Conservation (phyloP, 148 eudicot genomes). For the Simmondsia chinensis region DNA sequence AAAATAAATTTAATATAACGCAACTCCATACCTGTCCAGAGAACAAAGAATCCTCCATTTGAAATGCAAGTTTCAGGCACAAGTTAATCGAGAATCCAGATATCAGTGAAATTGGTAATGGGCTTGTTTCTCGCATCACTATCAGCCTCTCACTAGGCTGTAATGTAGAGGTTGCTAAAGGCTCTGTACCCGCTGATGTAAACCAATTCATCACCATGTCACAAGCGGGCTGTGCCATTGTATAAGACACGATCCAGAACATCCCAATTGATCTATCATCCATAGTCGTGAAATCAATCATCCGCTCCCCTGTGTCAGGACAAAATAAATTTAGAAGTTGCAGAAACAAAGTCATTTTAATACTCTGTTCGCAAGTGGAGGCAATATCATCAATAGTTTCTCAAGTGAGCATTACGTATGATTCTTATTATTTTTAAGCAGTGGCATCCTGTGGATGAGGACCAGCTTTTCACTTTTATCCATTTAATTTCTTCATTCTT, state of each 20-base stretch:
- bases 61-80: constrained; percentile 62
- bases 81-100: constrained; percentile 85
- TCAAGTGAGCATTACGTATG: no score
- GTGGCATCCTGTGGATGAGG: no score
- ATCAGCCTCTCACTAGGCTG: constrained; percentile 73
- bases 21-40: constrained; percentile 64
- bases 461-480: no score
- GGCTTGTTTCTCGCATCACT: constrained; percentile 88
- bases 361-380: no score
- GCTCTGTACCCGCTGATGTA: constrained; percentile 77
- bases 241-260: constrained; percentile 97
- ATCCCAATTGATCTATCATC: constrained; percentile 88
- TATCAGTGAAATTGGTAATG: constrained; percentile 69
- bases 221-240: constrained; percentile 89
- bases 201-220: constrained; percentile 90
- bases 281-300: constrained; percentile 83
- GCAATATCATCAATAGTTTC: no score
- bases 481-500: no score
- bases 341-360: not conserved
- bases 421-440: no score
- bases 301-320: constrained; percentile 53
- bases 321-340: not conserved
- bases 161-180: constrained; percentile 49
- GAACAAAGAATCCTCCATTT: constrained; percentile 93
- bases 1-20: constrained; percentile 2